These are phyloP conservation scores for Cocos nucifera DNA, from an alignment of 176 grass and related monocot genomes.

Conservation along the genomic window DNA sequence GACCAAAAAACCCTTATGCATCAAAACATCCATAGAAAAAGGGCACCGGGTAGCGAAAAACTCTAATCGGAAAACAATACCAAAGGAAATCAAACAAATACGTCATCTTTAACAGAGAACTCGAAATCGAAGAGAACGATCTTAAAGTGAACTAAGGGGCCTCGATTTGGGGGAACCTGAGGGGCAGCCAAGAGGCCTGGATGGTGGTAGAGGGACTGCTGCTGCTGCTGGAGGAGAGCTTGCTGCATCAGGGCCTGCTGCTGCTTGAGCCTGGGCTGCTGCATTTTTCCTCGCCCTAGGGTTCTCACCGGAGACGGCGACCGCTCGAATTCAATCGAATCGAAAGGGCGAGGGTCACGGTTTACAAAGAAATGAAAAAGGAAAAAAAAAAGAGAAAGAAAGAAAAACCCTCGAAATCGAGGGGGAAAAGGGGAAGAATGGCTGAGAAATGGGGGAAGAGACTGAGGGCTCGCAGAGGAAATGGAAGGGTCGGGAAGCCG, in stretches of 20 bases:
- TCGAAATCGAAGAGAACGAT: neutral
- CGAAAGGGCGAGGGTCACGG: neutral
- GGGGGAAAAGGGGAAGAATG: neutral
- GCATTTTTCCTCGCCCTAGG: slow-evolving; percentile 39
- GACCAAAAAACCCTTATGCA: too few relatives aligned
- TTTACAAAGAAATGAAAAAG: slow-evolving; percentile 19
- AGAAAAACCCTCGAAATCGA: slow-evolving; percentile 40
- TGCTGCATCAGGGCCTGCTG: slow-evolving; percentile 33
- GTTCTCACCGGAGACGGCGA: slow-evolving; percentile 2
- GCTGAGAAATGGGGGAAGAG: neutral
- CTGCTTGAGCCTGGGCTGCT: slow-evolving; percentile 58
- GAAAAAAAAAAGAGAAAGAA: neutral
- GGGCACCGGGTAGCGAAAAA: too few relatives aligned
- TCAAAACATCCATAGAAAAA: too few relatives aligned
- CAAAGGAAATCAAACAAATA: neutral
- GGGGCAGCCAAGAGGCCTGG: slow-evolving; percentile 77
- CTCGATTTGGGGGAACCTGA: slow-evolving; percentile 32
- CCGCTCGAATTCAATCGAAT: neutral
- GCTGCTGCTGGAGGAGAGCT: slow-evolving; percentile 37
- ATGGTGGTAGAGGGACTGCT: slow-evolving; percentile 62
- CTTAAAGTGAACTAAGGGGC: neutral
- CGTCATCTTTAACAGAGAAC: slow-evolving; percentile 2
- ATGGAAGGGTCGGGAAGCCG: neutral
- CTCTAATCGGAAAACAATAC: too few relatives aligned
- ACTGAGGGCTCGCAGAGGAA: neutral